Percentiles rank a stretch among this genome's conserved stretches.
phyloP scores from a whole-genome alignment of 2,329 filamentous ascomycete species.

The Immersiporthe knoxdaviesiana region DNA sequence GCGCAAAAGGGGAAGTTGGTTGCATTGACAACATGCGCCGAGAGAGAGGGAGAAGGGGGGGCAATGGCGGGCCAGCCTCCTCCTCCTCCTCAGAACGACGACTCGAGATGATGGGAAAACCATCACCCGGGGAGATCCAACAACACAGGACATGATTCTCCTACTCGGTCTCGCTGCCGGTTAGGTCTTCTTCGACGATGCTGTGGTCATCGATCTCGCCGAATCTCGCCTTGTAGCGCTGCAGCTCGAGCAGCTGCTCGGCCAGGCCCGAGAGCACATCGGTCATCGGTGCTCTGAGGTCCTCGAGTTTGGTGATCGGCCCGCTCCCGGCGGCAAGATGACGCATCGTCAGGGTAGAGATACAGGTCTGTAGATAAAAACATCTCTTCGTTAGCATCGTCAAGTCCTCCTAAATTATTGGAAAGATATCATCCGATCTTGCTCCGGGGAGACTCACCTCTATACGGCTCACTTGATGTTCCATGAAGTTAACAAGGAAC shows the following conservation, averaged over 20 bases:
- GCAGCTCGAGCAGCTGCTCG: constrained; percentile 65
- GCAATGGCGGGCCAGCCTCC: neutral
- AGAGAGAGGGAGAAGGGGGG: neutral
- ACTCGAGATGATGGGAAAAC: neutral
- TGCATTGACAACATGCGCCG: constrained; percentile 27
- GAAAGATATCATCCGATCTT: neutral
- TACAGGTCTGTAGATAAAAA: constrained; percentile 64
- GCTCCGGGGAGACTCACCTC: constrained; percentile 76
- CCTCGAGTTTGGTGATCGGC: constrained; percentile 63
- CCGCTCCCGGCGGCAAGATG: constrained; percentile 75
- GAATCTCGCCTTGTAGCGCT: constrained; percentile 60
- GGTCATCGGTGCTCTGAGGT: constrained; percentile 77
- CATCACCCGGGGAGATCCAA: too few species aligned
- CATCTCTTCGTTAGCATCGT: constrained; percentile 6
- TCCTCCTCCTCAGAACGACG: neutral
- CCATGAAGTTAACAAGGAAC: constrained; percentile 86
- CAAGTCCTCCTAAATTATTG: neutral
- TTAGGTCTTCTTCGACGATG: constrained; percentile 33
- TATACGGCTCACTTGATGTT: constrained; percentile 93
- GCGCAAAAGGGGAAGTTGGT: neutral
- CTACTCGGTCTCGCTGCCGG: constrained; percentile 43
- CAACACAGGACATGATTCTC: constrained; percentile 35
- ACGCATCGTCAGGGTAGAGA: constrained; percentile 77
- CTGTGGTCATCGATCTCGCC: constrained; percentile 45
- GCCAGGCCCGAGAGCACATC: constrained; percentile 68